A percentile compares a stretch with the other conserved stretches of the same genome.
These are phyloP conservation scores for Penicillium psychrosexuale DNA, from an alignment of 2,329 filamentous ascomycete species.

Conservation along the genomic window DNA sequence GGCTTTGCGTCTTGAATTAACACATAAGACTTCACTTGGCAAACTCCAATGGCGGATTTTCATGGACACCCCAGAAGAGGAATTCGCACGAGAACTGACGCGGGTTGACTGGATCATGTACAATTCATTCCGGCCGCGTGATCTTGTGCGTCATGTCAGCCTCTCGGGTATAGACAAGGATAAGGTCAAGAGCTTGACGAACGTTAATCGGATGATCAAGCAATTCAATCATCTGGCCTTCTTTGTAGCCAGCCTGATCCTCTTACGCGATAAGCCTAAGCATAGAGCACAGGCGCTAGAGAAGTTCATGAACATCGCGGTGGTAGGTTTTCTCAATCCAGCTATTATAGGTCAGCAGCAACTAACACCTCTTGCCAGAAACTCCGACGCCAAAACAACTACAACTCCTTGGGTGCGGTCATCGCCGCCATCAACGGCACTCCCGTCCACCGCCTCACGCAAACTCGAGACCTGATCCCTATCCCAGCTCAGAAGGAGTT, in stretches of 20 bases:
- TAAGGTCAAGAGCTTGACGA: constrained; percentile 69
- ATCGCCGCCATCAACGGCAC: constrained; percentile 89
- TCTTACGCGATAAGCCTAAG: constrained; percentile 92
- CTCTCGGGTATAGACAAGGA: constrained; percentile 53
- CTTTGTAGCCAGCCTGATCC: constrained; percentile 78
- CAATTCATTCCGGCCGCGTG: constrained; percentile 85
- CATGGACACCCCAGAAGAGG: constrained; percentile 80
- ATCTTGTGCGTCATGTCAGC: constrained; percentile 88
- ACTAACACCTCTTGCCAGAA: constrained; percentile 49
- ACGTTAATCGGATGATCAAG: constrained; percentile 90
- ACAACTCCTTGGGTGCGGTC: constrained; percentile 91
- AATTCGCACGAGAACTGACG: constrained; percentile 86
- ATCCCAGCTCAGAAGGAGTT: constrained; percentile 75
- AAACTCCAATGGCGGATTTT: constrained; percentile 88
- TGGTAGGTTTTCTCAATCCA: constrained; percentile 32
- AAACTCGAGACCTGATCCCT: constrained; percentile 74
- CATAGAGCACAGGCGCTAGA: constrained; percentile 87
- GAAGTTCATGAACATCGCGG: constrained; percentile 89
- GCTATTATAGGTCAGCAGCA: neutral
- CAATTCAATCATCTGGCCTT: constrained; percentile 85
- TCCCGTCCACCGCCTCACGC: constrained; percentile 75
- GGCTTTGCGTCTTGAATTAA: constrained; percentile 68
- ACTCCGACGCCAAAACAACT: constrained; percentile 89
- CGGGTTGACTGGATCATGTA: constrained; percentile 99
- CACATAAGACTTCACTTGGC: constrained; percentile 65